These are phyloP conservation scores for Brassica incana DNA, from an alignment of 345 rosid genomes.

Conservation along the genomic window DNA sequence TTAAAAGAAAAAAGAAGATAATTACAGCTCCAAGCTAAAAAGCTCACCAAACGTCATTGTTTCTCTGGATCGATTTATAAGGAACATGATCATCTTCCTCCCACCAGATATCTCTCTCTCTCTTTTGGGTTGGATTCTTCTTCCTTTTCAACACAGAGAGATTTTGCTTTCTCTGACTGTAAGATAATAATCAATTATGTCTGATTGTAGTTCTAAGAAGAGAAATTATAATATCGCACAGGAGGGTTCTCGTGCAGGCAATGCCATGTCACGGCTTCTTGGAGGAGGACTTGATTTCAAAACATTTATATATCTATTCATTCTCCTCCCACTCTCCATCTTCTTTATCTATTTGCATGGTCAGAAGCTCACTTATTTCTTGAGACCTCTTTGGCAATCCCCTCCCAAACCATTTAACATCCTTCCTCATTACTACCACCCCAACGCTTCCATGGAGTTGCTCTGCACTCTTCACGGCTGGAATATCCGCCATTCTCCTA, in stretches of 20 bases:
- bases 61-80: neutral
- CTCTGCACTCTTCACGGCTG: constrained; percentile 90
- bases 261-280: constrained; percentile 20
- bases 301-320: constrained; percentile 16
- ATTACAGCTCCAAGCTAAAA: neutral
- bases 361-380: constrained; percentile 40
- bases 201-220: neutral
- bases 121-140: neutral
- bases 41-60: neutral
- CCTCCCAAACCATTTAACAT: constrained; percentile 36
- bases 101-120: neutral
- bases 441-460: constrained; percentile 60
- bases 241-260: constrained; percentile 37
- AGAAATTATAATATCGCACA: neutral
- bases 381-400: constrained; percentile 43
- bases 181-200: neutral
- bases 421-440: constrained; percentile 32
- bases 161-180: neutral
- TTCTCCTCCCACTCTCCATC: constrained; percentile 31
- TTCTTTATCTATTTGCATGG: constrained; percentile 36
- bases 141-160: neutral
- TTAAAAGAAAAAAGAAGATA: too few relatives aligned
- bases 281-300: constrained; percentile 21
- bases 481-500: constrained; percentile 70
- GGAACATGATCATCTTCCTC: neutral